Base-by-base conservation (phyloP, 148 eudicot genomes). In the Arctostaphylos glauca region DNA sequence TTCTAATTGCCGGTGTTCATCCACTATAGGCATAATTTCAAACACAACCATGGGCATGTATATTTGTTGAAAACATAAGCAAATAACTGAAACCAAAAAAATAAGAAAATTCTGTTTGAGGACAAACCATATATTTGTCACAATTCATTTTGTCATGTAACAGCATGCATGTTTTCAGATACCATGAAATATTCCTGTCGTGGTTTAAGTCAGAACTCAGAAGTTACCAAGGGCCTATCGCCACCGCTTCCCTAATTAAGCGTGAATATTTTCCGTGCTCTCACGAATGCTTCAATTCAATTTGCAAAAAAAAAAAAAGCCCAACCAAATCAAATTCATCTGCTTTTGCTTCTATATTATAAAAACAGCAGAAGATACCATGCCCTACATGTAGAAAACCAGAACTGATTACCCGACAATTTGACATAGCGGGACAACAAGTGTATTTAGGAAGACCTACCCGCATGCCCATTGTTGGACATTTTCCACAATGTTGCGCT, bases 401-500 rank as follows among this genome's bases (percentile, higher is more conserved):
- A 56, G 56, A 19, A 38, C n/a, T 25, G 12, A 54, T 5, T 44
- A 52, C 23, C 66, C 23, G 54, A 18, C 9, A 19, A 12, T 50
- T 2, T 10, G 15, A 21, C 21, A 1, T 7, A 74, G 64, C 4
- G 31, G n/a, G 73, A 67, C 56, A 54, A 81, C 18, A 74, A 80
- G 13, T 56, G 19, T 52, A 53, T 76, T 13, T 41, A 78, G 14
- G 71, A 85, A 70, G 77, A 88, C 98, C 82, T 86, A 96, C 99
- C 99, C 99, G 60, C 99, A 96, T 48, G 94, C 94, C 99, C 99
- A 96, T 80, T 96, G 94, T 80, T 89, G 89, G 73, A 96, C 94
- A 82, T 96, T 96, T 85, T 93, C 99, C 72, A 93, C 81, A 46
- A 91, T 76, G 82, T 96, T 96, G 80, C 99, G 98, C 88, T 93